These are phyloP conservation scores for Fusarium sublunatum DNA, from an alignment of 2,329 filamentous ascomycete genomes.

Conservation along the genomic window DNA sequence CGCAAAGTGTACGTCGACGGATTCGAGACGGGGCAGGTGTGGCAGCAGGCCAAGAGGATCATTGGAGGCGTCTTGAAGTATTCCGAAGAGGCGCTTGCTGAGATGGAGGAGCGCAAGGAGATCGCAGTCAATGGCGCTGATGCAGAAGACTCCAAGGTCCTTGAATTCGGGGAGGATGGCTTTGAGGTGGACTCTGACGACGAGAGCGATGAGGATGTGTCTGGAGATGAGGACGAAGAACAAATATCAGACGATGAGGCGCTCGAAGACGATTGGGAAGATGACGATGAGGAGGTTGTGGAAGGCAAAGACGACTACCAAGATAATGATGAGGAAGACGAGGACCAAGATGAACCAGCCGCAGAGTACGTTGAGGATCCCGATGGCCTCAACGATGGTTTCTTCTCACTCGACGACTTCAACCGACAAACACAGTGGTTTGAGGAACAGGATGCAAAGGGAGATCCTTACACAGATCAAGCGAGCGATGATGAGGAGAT, in stretches of 20 bases:
- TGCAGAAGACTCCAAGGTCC: slow-evolving; percentile 47
- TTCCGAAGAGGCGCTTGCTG: slow-evolving; percentile 59
- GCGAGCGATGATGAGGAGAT: slow-evolving; percentile 87
- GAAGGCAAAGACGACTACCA: slow-evolving; percentile 50
- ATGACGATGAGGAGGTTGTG: slow-evolving; percentile 52
- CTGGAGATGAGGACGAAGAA: slow-evolving; percentile 46
- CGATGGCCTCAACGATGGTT: slow-evolving; percentile 92
- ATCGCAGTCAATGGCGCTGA: slow-evolving; percentile 50
- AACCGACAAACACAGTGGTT: slow-evolving; percentile 92
- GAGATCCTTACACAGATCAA: slow-evolving; percentile 77
- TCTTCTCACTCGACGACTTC: slow-evolving; percentile 98
- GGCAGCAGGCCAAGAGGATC: slow-evolving; percentile 91
- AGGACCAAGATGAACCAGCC: slow-evolving; percentile 57
- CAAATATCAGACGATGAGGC: slow-evolving; percentile 35
- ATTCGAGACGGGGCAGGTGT: slow-evolving; percentile 89
- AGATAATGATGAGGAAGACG: slow-evolving; percentile 53
- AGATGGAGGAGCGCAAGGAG: slow-evolving; percentile 65
- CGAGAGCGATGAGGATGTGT: slow-evolving; percentile 48
- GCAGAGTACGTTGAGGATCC: slow-evolving; percentile 69
- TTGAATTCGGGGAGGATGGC: slow-evolving; percentile 47
- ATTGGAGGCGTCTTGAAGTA: slow-evolving; percentile 68
- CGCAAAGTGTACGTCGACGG: slow-evolving; percentile 87
- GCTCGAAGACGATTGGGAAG: slow-evolving; percentile 50
- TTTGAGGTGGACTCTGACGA: slow-evolving; percentile 49
- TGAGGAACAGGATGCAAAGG: slow-evolving; percentile 84